Base-by-base conservation (phyloP, 2,329 filamentous ascomycete genomes). In the Pseudomassariella vexata region DNA sequence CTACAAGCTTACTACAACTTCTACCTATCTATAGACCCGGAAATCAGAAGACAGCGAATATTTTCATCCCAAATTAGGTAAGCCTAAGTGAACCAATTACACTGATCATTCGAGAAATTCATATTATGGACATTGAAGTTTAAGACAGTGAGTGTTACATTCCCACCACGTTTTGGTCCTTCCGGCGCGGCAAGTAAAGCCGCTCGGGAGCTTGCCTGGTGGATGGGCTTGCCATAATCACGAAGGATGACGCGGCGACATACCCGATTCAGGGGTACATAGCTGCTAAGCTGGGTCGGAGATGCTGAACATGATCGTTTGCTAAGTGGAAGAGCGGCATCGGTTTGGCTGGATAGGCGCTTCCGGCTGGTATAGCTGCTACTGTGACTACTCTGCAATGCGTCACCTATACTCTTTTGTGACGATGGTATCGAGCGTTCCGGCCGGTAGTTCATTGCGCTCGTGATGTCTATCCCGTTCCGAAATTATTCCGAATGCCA, bases 191-290 rank as follows among this genome's bases (percentile, higher is more conserved):
- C 28, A 37, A 64, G 49, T 17, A 63, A 39, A 19, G 49, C 48
- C 16, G 34, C 36, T 17, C 24, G 46, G 20, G 57, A 60, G 44
- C 52, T 57, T 35, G 53, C 56, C 37, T 57, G 49, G 28, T 57
- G 60, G 26, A 63, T 60, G 4, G 49, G 41, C 42, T 56, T 51
- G 27, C 57, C 51, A 39, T 53, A 62, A 41, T 63, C 53, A 28
- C 46, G 34, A 35, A 63, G 28, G 37, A 63, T 49, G 17, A 65
- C 42, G 31, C 57, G 53, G 28, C 57, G 55, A 44, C 62, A 53
- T 27, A 65, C 46, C 25, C 53, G 49, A 50, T 63, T 61, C 28
- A n/a, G n/a, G n/a, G n/a, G 18, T 26, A 28, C 24, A 34, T 31
- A 27, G 15, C 34, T 44, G 18, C 25, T 35, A 26, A 36, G 24